Percentiles rank a stretch among this genome's conserved stretches.
Evolutionary conservation across 192 early-diverging fungal genomes (phyloP).

Genomic region (Rhizoclosmatium sp.): DNA sequence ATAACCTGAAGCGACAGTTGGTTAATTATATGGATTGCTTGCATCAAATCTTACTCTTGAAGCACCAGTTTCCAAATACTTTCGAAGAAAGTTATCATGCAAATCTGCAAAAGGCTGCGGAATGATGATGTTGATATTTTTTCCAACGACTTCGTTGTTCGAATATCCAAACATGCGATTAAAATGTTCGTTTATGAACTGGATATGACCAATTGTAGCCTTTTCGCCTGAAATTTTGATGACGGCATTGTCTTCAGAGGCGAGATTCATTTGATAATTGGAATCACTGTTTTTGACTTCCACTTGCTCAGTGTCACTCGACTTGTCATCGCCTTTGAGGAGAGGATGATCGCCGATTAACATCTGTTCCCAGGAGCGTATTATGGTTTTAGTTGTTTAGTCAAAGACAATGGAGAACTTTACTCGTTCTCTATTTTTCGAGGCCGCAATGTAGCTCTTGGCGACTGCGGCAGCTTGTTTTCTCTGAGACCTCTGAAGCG

Average conservation of each 20-base stretch:
- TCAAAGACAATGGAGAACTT: neutral
- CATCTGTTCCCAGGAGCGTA: conserved; percentile 5
- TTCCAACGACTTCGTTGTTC: conserved; percentile 36
- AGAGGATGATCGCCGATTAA: conserved; percentile 33
- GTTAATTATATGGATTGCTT: neutral
- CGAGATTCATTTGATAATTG: conserved; percentile 13
- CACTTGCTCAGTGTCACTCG: neutral
- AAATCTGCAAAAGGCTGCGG: conserved; percentile 51
- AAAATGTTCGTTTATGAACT: conserved; percentile 31
- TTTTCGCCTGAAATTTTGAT: conserved; percentile 33
- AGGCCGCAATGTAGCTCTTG: conserved; percentile 17
- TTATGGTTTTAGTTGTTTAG: neutral
- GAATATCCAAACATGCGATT: conserved; percentile 41
- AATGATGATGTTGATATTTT: conserved; percentile 50
- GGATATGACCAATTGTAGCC: neutral
- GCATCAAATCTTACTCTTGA: conserved; percentile 38
- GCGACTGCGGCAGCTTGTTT: conserved; percentile 21
- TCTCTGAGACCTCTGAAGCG: conserved; percentile 14
- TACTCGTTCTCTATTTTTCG: conserved; percentile 33
- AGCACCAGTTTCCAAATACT: conserved; percentile 54
- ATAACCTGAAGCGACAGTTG: conserved; percentile 42
- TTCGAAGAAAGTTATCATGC: conserved; percentile 46
- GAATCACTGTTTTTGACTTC: neutral
- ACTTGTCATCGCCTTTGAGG: conserved; percentile 1
- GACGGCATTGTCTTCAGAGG: conserved; percentile 21